phyloP scores from a whole-genome alignment of 495 filamentous ascomycete genomes.

The Evernia prunastri region DNA sequence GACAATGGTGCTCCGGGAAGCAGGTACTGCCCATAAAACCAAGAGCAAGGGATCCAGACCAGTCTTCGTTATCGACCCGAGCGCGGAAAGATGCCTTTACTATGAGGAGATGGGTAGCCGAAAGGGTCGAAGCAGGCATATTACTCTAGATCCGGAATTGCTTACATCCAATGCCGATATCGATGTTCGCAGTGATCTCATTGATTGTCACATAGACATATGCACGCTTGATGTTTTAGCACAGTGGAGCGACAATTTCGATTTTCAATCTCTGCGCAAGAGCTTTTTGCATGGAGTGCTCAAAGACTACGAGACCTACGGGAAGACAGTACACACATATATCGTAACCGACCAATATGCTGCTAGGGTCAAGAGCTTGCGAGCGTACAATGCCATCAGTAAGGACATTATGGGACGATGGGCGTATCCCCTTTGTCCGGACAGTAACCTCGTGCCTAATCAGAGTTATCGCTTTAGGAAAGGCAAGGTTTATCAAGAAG shows the following conservation, averaged over 20 bases:
- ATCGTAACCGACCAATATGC: slow-evolving; percentile 72
- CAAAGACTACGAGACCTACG: slow-evolving; percentile 94
- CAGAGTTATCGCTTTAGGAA: slow-evolving; percentile 66
- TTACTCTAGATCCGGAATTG: slow-evolving; percentile 69
- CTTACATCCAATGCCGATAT: slow-evolving; percentile 57
- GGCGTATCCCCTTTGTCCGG: slow-evolving; percentile 90
- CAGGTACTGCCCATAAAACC: slow-evolving; percentile 65
- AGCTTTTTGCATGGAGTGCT: slow-evolving; percentile 88
- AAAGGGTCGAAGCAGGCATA: slow-evolving; percentile 38
- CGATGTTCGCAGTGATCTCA: slow-evolving; percentile 77
- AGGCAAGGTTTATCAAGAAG: slow-evolving; percentile 62
- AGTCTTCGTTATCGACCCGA: slow-evolving; percentile 79
- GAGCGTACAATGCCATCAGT: slow-evolving; percentile 86
- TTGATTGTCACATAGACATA: slow-evolving; percentile 95
- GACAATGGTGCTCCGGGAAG: slow-evolving; percentile 87
- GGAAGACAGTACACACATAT: slow-evolving; percentile 90
- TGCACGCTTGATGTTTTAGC: slow-evolving; percentile 93
- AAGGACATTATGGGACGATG: slow-evolving; percentile 80
- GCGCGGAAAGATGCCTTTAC: slow-evolving; percentile 75
- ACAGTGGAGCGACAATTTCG: slow-evolving; percentile 95
- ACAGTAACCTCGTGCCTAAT: slow-evolving; percentile 71
- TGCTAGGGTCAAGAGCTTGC: slow-evolving; percentile 74
- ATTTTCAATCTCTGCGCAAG: slow-evolving; percentile 81
- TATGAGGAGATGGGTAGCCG: slow-evolving; percentile 68
- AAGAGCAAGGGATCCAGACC: slow-evolving; percentile 68